Conservation (phyloP, 1,284 basidiomycete species). For the Pseudozyma hubeiensis region DNA sequence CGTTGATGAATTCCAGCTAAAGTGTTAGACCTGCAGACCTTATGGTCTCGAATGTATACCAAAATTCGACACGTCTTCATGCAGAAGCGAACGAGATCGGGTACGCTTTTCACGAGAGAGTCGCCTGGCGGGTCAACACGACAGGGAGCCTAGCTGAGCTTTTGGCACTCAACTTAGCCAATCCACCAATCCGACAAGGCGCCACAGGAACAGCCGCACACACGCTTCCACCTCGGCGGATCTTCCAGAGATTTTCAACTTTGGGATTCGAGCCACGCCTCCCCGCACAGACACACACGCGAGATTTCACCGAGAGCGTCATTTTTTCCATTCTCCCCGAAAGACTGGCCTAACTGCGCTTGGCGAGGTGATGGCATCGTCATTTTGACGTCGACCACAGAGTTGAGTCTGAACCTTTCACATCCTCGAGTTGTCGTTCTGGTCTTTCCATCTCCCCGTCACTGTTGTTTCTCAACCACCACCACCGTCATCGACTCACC, state of each 20-base stretch:
- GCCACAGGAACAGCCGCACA: too few species aligned
- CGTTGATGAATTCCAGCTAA: too few species aligned
- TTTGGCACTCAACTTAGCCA: background rate
- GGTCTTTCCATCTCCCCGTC: conserved; percentile 2
- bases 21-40: background rate
- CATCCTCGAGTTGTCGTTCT: too few species aligned
- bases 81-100: conserved; percentile 4
- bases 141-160: background rate
- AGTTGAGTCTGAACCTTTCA: conserved; percentile 4
- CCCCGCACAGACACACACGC: conserved; percentile 6
- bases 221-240: too few species aligned
- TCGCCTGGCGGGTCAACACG: background rate
- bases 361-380: conserved; percentile 6
- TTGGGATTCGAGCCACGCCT: background rate
- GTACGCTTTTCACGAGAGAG: conserved; percentile 10
- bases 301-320: background rate
- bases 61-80: background rate
- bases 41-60: background rate
- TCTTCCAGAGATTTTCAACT: background rate
- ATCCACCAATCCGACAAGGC: background rate
- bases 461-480: background rate
- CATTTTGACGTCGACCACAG: conserved; percentile 5
- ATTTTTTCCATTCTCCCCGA: too few species aligned
- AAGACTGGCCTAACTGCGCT: background rate
- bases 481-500: background rate